A percentile compares a stretch with the other conserved stretches of the same genome.
These are phyloP conservation scores for Cystobasidium sp. DNA, from an alignment of 1,284 basidiomycete species.

Conservation along the genomic window DNA sequence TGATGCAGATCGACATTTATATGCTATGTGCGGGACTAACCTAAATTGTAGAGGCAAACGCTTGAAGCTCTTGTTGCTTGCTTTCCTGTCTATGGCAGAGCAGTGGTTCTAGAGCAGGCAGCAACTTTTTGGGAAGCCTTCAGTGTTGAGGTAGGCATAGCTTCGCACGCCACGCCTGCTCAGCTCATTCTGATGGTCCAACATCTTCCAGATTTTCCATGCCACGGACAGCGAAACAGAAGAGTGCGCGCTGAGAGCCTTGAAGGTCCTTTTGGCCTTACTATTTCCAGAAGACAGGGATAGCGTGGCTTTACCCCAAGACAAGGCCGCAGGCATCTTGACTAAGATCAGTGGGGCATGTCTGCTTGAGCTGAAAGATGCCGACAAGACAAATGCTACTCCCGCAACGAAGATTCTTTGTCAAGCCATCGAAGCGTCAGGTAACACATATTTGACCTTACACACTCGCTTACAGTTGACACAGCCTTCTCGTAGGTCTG, in stretches of 20 bases:
- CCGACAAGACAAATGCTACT: constrained; percentile 87
- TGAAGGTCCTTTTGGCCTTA: constrained; percentile 71
- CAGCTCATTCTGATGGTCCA: neutral
- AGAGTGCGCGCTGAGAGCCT: constrained; percentile 69
- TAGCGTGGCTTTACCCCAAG: constrained; percentile 47
- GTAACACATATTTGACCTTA: neutral
- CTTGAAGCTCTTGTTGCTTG: constrained; percentile 74
- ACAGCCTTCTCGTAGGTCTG: constrained; percentile 62
- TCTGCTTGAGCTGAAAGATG: constrained; percentile 75
- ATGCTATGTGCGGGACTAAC: neutral
- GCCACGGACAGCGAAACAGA: constrained; percentile 78
- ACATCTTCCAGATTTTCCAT: constrained; percentile 76
- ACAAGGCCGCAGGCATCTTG: constrained; percentile 66
- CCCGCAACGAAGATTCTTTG: constrained; percentile 80
- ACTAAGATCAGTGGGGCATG: constrained; percentile 78
- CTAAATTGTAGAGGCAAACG: constrained; percentile 70
- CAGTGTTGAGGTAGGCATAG: constrained; percentile 73
- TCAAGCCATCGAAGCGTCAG: constrained; percentile 63
- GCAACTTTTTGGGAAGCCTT: constrained; percentile 82
- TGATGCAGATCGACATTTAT: neutral
- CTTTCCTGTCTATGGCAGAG: constrained; percentile 78
- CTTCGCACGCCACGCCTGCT: neutral
- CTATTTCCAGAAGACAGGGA: constrained; percentile 63
- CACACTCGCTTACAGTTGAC: constrained; percentile 31
- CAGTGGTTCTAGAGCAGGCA: constrained; percentile 67